Base-by-base conservation (phyloP, 2,329 filamentous ascomycete species). In the Cytospora piceicola region DNA sequence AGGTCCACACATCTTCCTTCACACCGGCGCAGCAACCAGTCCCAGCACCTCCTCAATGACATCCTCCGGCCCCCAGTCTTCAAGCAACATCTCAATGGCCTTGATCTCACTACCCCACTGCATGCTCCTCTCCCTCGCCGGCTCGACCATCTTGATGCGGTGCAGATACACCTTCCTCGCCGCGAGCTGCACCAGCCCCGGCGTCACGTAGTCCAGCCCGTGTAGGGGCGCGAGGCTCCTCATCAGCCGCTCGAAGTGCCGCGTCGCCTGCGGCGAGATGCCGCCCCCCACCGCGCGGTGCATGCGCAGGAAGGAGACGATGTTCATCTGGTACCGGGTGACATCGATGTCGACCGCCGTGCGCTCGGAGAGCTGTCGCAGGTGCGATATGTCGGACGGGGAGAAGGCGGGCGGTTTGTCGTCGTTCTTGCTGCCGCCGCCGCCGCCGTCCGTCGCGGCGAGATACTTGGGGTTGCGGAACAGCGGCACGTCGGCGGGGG, bases 131-230 rank as follows among this genome's bases (percentile, higher is more conserved):
- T 98, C 95, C 65, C 88, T 86, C 68, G 87, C 84, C 0, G 92
- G 84, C 1, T 79, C 77, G 0, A 90, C 87, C 63, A 97, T 84
- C 17, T 85, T 77, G 36, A 99, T 88, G 11, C 93, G 89, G 78
- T 99, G 95, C 22, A 90, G 83, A 74, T 96, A 99, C 29, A 96
- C 85, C 79, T 98, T 98, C 67, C 87, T 87, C 2, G 90, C 89
- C 6, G 95, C 95, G 55, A 99, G 82, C 9, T 84, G 87, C 24
- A 97, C 89, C 30, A 98, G 84, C 0, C 92, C 91, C 0, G 95
- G 94, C 0, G 94, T 93, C 6, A 92, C 88, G 75, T 90, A 98
- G 71, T 90, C 84, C 20, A 96, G 80, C 0, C 88, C 85, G 75
- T 98, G 94, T 22, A 99, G 81, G 1, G 92, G 88, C 4, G 94